Base-by-base conservation (phyloP, 192 early-diverging fungal genomes). In the Backusella macrospora region DNA sequence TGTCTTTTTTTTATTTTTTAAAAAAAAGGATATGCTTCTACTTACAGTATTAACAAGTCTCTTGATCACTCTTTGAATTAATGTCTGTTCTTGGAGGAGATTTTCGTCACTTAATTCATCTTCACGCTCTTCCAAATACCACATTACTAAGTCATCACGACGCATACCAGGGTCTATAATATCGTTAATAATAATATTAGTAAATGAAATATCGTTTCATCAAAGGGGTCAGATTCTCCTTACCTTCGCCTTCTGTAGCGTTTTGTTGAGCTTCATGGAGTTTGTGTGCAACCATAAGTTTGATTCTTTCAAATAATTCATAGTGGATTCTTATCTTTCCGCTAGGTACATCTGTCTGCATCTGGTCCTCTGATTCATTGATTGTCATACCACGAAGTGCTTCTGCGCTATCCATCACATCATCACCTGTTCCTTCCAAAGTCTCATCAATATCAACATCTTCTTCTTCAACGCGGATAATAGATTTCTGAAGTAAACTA, bases 401-500 rank as follows among this genome's bases (percentile, higher is more conserved):
- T n/a, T 82, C 81, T 23, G 74, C 82, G 0, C 71, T 81, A 0
- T 66, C 39, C 45, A 83, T 47, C 2, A 65, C 72, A 6, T 79
- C 84, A 45, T 81, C 73, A 15, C 44, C 46, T 7, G 34, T 72
- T 16, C 74, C 52, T n/a, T 76, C 81, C 15, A 77, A 73, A 10
- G 82, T 84, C 1, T 91, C 89, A 8, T 83, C 82, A 34, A 94
- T 78, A 7, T 90, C 89, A 40, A 95, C 77, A 73, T 92, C 89
- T 64, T 93, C 93, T 84, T 91, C 89, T 74, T 93, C 89, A 6
- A 95, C 88, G 5, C 88, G 90, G 63, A 99, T 92, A 65, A 99
- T 99, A 2, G 96, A 98, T 45, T 93, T 92, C 42, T 91, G 87
- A 52, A 99, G 77, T 23, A 99, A 86, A 46, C 90, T 84, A 62